Base-by-base conservation (phyloP, 371 early-diverging fungal genomes). In the Apophysomyces elegans region DNA sequence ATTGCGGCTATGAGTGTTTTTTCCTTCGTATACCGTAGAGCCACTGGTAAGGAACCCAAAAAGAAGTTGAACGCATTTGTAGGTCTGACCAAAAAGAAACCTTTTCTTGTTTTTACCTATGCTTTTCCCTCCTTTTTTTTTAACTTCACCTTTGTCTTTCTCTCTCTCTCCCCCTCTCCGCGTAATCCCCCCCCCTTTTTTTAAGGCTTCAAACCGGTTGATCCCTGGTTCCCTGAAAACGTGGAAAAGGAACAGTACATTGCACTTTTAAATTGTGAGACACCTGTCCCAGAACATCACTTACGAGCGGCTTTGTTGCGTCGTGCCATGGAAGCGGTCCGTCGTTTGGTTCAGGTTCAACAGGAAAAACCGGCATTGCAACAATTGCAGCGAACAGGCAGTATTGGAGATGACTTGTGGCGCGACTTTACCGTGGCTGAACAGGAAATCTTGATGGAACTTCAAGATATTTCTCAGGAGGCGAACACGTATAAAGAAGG, bases 401-500 rank as follows among this genome's bases (percentile, higher is more conserved):
- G 92, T 8, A 86, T 97, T 59, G 94, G 95, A 5, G 96, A 97
- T 61, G 95, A 94, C 61, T 77, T 96, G 67, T 87, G 90, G 93
- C 89, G 84, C 38, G 90, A 93, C 65, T 91, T 97, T 60, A 73
- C 70, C 16, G 74, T 84, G 9, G 94, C 96, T 14, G 96, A 97
- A 73, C 85, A 90, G 66, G 96, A 94, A 46, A 82, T 93, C 56
- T 88, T 95, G 73, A 72, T 72, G 7, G 98, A 97, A 74, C 72
- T 95, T 58, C 87, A 91, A 73, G 93, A 90, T 41, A 89, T 95
- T 38, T 85, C 90, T 16, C 78, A 84, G 61, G 95, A 96, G 71
- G 91, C 89, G 4, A 93, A 96, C 69, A 85, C 90, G 7, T 89
- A 90, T 71, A 88, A 91, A 69, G 86, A 89, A 7, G 91, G 91